These are phyloP conservation scores for Xylaria sp. DNA, from an alignment of 2,329 filamentous ascomycete genomes.

Conservation along the genomic window DNA sequence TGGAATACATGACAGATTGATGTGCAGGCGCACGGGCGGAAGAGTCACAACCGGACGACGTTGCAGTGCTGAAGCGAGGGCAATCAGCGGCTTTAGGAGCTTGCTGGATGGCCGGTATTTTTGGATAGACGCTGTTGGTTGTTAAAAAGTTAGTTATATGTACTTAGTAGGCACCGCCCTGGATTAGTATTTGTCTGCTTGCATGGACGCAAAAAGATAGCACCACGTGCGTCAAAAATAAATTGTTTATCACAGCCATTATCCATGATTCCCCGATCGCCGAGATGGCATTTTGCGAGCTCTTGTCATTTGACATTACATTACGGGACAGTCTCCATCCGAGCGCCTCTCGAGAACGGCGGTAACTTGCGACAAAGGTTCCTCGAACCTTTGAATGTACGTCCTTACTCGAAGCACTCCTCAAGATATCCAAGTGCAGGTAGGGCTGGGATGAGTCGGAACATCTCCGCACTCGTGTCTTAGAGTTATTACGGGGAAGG, in stretches of 20 bases:
- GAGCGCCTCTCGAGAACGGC: background rate
- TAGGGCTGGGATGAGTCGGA: background rate
- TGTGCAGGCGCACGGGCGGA: conserved; percentile 20
- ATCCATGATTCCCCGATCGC: conserved; percentile 6
- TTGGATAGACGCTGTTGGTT: conserved; percentile 34
- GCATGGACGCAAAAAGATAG: background rate
- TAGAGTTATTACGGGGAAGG: background rate
- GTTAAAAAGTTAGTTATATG: background rate
- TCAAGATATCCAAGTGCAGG: background rate
- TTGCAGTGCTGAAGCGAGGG: conserved; percentile 40
- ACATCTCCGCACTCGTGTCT: background rate
- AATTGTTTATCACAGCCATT: conserved; percentile 17
- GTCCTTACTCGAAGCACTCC: background rate
- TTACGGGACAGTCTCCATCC: background rate
- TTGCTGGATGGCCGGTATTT: conserved; percentile 39
- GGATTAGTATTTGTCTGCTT: conserved; percentile 1
- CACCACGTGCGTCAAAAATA: conserved; percentile 1
- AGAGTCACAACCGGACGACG: conserved; percentile 22
- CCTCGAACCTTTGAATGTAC: background rate
- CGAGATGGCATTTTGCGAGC: conserved; percentile 3
- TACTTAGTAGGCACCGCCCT: background rate
- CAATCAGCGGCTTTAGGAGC: conserved; percentile 36
- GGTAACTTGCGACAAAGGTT: background rate
- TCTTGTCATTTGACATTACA: conserved; percentile 2
- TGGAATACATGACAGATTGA: conserved; percentile 1